Evolutionary conservation across 1,284 basidiomycete species (phyloP).

Genomic region (Coriolopsis trogii): DNA sequence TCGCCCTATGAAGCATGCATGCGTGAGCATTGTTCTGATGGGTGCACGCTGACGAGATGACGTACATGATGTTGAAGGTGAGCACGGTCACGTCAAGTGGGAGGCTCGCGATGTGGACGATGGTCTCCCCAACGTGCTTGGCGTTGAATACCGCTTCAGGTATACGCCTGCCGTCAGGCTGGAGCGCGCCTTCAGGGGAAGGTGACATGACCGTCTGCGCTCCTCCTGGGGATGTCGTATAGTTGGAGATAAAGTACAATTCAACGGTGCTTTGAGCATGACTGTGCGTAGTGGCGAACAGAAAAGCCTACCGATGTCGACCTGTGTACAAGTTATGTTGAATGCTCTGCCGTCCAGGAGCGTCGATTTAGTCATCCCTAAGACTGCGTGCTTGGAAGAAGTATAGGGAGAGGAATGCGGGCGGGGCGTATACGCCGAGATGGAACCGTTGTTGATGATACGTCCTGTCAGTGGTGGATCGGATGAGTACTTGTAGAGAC

Average conservation of each 20-base stretch:
- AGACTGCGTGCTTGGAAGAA: constrained; percentile 77
- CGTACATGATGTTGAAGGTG: constrained; percentile 75
- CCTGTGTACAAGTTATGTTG: constrained; percentile 77
- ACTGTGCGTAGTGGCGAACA: too few relatives aligned
- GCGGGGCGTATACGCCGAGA: constrained; percentile 75
- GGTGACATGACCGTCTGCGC: constrained; percentile 17
- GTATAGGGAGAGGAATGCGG: constrained; percentile 73
- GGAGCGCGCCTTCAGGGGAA: constrained; percentile 51
- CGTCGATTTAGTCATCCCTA: constrained; percentile 74
- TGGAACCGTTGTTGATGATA: constrained; percentile 85
- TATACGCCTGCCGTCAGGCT: constrained; percentile 65
- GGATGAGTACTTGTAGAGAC: neutral
- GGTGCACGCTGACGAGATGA: constrained; percentile 20
- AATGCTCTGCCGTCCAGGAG: constrained; percentile 76
- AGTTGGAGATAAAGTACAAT: too few relatives aligned
- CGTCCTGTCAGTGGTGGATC: constrained; percentile 54
- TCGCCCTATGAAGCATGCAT: constrained; percentile 26
- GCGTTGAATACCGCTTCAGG: constrained; percentile 71
- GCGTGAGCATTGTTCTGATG: too few relatives aligned
- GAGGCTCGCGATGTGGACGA: constrained; percentile 72
- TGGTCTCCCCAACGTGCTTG: constrained; percentile 67
- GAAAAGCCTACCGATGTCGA: constrained; percentile 69
- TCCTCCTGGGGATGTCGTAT: constrained; percentile 11
- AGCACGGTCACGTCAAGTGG: constrained; percentile 73
- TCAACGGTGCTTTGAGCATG: too few relatives aligned